phyloP scores from a whole-genome alignment of 108 stramenopile genomes.

The Cyclotella baltica region DNA sequence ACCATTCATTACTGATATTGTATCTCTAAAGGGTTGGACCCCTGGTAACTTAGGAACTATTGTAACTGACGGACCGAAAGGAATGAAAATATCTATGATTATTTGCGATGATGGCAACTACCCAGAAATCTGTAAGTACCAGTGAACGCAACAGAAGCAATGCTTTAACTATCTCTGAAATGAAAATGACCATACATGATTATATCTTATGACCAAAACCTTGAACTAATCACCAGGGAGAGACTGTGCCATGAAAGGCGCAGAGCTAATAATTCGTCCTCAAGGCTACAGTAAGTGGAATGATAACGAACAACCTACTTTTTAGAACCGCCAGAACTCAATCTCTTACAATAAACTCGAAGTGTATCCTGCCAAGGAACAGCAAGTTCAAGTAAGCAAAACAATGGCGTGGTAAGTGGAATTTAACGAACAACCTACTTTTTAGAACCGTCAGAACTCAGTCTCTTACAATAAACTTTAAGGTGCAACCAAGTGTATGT shows the following conservation, averaged over 20 bases:
- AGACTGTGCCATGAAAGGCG: slow-evolving; percentile 85
- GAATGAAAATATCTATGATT: slow-evolving; percentile 84
- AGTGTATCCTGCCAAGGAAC: slow-evolving; percentile 88
- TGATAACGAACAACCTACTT: not conserved
- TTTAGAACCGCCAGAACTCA: not conserved
- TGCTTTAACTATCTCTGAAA: too few relatives aligned
- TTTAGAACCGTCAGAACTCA: not conserved
- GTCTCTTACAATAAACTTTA: not conserved
- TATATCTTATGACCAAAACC: not conserved
- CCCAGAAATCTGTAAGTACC: slow-evolving; percentile 66
- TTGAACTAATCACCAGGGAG: slow-evolving; percentile 44
- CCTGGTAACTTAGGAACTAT: slow-evolving; percentile 78
- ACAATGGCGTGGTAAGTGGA: slow-evolving; percentile 77
- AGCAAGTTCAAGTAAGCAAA: slow-evolving; percentile 84
- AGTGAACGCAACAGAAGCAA: not conserved
- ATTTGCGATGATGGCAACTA: slow-evolving; percentile 89
- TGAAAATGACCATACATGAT: too few relatives aligned
- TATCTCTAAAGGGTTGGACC: slow-evolving; percentile 44
- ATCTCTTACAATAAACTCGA: not conserved
- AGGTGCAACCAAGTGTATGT: slow-evolving; percentile 85
- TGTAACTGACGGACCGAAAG: slow-evolving; percentile 81
- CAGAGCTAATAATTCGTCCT: slow-evolving; percentile 79
- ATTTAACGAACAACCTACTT: not conserved
- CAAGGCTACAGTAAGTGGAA: slow-evolving; percentile 63
- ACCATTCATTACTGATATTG: too few relatives aligned